Base-by-base conservation (phyloP, 345 rosid genomes). In the Dipteronia sinensis region DNA sequence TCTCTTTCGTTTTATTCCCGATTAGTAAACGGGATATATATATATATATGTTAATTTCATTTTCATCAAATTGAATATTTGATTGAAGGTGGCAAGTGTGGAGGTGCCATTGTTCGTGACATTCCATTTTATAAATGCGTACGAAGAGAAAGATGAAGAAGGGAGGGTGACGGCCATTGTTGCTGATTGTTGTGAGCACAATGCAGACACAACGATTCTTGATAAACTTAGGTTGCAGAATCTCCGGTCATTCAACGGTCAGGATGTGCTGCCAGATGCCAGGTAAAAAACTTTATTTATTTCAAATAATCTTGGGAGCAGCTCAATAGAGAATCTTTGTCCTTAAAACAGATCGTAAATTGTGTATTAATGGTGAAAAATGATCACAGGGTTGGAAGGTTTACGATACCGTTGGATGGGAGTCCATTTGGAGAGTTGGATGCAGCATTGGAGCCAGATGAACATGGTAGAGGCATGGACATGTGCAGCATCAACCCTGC, bases 391-490 rank as follows among this genome's bases (percentile, higher is more conserved):
- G 97, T 96, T 4, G 99, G 99, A 78, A 90, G 99, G 84, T 96
- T 96, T 76, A 87, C 0, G 53, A 89, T 96, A 77, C 99, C 99
- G 25, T 63, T 96, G 29, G 97, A 93, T 62, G 99, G 99, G 81
- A 91, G 95, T 79, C 90, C 88, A 40, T 78, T 79, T 10, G 97
- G 99, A 72, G 82, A 67, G 63, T 71, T 96, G 65, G 97, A 89
- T 84, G 87, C 95, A 38, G 98, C 98, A 2, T 79, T 95, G 85
- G 92, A 92, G 72, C 92, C 99, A 11, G 85, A 92, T 67, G 93
- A 95, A 75, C 99, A 95, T 84, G 99, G 99, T 4, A 92, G 89
- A 77, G 99, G 96, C 22, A 91, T 95, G 96, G 99, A 95, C 73
- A 93, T 95, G 99, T 95, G 99, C 83, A 91, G 92, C 86, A 88